These are phyloP conservation scores for Nidula microcarpa DNA, from an alignment of 768 basidiomycete genomes.

Conservation along the genomic window DNA sequence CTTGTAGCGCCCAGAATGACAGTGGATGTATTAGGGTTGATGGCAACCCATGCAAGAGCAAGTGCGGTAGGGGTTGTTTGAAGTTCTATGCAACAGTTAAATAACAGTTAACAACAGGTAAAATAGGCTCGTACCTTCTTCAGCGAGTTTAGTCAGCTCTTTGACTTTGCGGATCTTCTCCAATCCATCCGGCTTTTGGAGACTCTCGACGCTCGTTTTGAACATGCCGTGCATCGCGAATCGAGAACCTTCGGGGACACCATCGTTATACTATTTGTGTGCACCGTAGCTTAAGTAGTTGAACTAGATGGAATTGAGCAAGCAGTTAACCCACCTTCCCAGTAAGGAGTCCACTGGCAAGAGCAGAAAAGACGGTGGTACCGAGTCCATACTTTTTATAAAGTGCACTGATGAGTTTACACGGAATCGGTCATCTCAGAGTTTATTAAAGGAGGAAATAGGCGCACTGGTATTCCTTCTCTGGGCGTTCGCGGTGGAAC, in stretches of 20 bases:
- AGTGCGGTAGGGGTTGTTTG: conserved; percentile 59
- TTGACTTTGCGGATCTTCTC: conserved; percentile 69
- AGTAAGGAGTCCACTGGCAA: conserved; percentile 72
- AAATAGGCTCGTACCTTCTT: conserved; percentile 20
- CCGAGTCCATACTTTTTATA: conserved; percentile 68
- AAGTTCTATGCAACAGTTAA: conserved; percentile 34
- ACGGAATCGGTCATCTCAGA: neutral
- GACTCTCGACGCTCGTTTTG: conserved; percentile 48
- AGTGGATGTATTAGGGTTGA: conserved; percentile 61
- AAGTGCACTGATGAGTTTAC: conserved; percentile 36
- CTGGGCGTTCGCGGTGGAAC: conserved; percentile 78
- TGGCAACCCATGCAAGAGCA: conserved; percentile 74
- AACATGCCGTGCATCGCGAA: conserved; percentile 59
- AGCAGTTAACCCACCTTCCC: conserved; percentile 52
- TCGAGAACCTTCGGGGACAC: conserved; percentile 72
- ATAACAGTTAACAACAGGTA: neutral
- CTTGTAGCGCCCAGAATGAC: conserved; percentile 67
- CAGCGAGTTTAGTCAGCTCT: conserved; percentile 64
- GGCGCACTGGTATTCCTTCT: conserved; percentile 68
- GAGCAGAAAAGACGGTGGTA: conserved; percentile 72
- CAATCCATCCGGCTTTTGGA: conserved; percentile 58
- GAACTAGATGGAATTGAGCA: neutral
- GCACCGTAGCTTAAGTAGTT: neutral
- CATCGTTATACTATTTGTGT: conserved; percentile 57
- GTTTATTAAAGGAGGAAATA: neutral